Conservation (phyloP, 1,139 yeast species). For the Candida anutae region DNA sequence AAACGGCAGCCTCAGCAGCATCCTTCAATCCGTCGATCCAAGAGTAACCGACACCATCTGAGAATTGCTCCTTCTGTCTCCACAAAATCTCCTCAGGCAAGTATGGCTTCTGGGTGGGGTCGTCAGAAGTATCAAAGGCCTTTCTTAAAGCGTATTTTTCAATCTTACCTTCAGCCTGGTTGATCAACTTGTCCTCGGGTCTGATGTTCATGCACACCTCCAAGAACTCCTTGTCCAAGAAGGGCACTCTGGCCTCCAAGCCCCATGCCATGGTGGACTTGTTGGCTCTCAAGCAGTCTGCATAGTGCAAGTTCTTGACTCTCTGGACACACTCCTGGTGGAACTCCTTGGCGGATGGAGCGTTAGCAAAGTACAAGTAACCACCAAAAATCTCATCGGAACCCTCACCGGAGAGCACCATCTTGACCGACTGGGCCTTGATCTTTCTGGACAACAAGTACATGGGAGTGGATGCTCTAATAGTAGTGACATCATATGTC, state of each 20-base stretch:
- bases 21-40: slow-evolving; percentile 99
- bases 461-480: slow-evolving; percentile 99
- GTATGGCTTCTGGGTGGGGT: slow-evolving; percentile 67
- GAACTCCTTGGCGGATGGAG: slow-evolving; percentile 88
- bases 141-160: slow-evolving; percentile 94
- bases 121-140: slow-evolving; percentile 87
- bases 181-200: slow-evolving; percentile 86
- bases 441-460: slow-evolving; percentile 90
- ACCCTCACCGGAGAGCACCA: slow-evolving; percentile 98
- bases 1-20: slow-evolving; percentile 76
- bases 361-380: slow-evolving; percentile 92
- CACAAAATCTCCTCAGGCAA: slow-evolving; percentile 93
- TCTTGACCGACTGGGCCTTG: slow-evolving; percentile 98
- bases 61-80: slow-evolving; percentile 99
- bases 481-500: slow-evolving; percentile 97
- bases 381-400: slow-evolving; percentile 99
- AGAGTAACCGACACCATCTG: slow-evolving; percentile 98
- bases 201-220: slow-evolving; percentile 91
- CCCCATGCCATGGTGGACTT: slow-evolving; percentile 99
- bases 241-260: slow-evolving; percentile 98
- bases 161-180: slow-evolving; percentile 58
- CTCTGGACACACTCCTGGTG: slow-evolving; percentile 92
- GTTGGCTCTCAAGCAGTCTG: slow-evolving; percentile 98
- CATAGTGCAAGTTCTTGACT: slow-evolving; percentile 92
- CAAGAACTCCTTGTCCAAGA: slow-evolving; percentile 89